phyloP scores from a whole-genome alignment of 345 rosid genomes.

The Atalantia buxifolia region DNA sequence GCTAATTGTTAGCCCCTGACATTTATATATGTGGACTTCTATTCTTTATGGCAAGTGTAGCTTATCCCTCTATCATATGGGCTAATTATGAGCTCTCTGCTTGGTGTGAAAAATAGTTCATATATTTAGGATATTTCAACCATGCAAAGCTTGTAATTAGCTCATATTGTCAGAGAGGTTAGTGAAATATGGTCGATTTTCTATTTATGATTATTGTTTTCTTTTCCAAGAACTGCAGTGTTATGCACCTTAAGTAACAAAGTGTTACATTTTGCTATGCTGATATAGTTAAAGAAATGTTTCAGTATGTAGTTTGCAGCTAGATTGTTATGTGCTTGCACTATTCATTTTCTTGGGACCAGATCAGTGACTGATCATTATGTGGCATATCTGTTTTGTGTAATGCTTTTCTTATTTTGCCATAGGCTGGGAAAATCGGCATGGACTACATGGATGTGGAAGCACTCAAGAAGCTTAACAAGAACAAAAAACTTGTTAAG shows the following conservation, averaged over 20 bases:
- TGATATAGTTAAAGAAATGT: too few relatives aligned
- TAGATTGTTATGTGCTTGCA: not conserved
- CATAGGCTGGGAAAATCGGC: constrained; percentile 65
- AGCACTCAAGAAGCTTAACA: constrained; percentile 69
- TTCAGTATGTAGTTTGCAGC: not conserved
- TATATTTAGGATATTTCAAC: too few relatives aligned
- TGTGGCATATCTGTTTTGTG: not conserved
- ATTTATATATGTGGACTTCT: not conserved
- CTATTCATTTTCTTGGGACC: not conserved
- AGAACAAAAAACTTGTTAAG: constrained; percentile 78
- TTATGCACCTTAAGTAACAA: too few relatives aligned
- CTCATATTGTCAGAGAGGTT: not conserved
- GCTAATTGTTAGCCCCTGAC: too few relatives aligned
- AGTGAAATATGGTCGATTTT: not conserved
- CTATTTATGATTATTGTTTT: not conserved
- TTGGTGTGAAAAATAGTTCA: too few relatives aligned
- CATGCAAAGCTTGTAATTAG: too few relatives aligned
- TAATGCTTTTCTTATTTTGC: not conserved
- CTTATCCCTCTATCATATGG: not conserved
- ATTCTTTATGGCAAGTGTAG: not conserved
- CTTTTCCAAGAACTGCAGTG: too few relatives aligned
- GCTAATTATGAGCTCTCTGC: too few relatives aligned
- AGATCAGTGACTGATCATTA: not conserved
- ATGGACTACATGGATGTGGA: constrained; percentile 72
- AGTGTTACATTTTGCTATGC: too few relatives aligned